Percentiles rank a stretch among this genome's conserved stretches.
Evolutionary conservation across 768 basidiomycete genomes (phyloP).

Genomic region (Phlegmacium glaucopus): DNA sequence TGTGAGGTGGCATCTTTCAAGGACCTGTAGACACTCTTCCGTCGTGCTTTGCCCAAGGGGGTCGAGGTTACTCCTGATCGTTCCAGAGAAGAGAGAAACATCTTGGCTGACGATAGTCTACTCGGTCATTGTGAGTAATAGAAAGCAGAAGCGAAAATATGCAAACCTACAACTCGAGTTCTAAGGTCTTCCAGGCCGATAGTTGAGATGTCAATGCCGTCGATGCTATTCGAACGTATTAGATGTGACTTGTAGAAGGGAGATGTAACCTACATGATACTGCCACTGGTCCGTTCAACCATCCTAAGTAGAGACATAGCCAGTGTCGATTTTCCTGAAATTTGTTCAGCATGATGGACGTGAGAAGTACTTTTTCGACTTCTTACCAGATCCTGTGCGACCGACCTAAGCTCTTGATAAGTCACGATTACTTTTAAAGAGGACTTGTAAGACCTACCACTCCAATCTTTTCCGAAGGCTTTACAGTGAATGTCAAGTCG

Average conservation of each 20-base stretch:
- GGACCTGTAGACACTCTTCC: conserved; percentile 61
- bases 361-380: background rate
- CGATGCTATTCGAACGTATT: conserved; percentile 39
- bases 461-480: conserved; percentile 64
- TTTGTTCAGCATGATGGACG: background rate
- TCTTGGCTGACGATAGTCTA: conserved; percentile 77
- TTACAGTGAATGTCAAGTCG: conserved; percentile 54
- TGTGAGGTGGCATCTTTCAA: conserved; percentile 61
- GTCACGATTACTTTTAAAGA: background rate
- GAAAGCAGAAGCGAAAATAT: background rate
- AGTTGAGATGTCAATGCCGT: conserved; percentile 64
- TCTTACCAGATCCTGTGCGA: conserved; percentile 60
- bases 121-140: background rate
- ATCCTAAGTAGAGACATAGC: conserved; percentile 59
- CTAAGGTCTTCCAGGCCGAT: conserved; percentile 69
- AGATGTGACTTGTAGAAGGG: background rate
- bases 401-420: conserved; percentile 43
- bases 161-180: conserved; percentile 48
- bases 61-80: conserved; percentile 70
- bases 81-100: conserved; percentile 70
- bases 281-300: conserved; percentile 54
- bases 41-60: conserved; percentile 57
- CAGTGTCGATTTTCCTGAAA: conserved; percentile 52
- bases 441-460: conserved; percentile 40
- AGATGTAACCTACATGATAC: conserved; percentile 46